Base-by-base conservation (phyloP, 2,329 filamentous ascomycete genomes). In the Aschersonia sp. region DNA sequence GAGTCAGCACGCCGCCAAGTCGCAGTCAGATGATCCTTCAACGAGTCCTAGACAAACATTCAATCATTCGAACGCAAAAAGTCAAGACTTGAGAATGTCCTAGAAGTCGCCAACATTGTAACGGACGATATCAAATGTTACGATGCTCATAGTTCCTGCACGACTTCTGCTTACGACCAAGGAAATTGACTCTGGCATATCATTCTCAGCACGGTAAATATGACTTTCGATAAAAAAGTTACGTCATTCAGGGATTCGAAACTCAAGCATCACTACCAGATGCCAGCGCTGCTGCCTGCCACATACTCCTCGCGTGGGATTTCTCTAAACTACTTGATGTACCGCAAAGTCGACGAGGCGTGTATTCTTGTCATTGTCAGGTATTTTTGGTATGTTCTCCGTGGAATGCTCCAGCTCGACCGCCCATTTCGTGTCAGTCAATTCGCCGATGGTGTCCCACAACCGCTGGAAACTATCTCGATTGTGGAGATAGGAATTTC, bases 401-500 rank as follows among this genome's bases (percentile, higher is more conserved):
- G 56, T 56, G 3, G 54, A 53, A 0, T 52, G 46, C 50, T 71
- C 65, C 46, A 72, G 53, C 45, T 70, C 63, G 1, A 74, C 69
- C 46, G 62, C 60, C 75, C 75, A 78, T 41, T 54, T 56, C 1
- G 73, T 77, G 30, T 62, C 65, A 1, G 74, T 77, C 47, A 69
- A 56, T 32, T 50, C 51, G 6, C 73, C 73, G 30, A 77, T 67
- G 51, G 75, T 69, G 47, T 74, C 64, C 76, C 76, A 80, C 30
- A 80, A 60, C 38, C 55, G 55, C 53, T 72, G 69, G 59, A 77
- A 79, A 48, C 67, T 74, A 5, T 60, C 56, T 35, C 66, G 62
- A 51, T 74, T 66, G 55, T 78, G 74, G 1, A 74, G 58, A 52
- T 69, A 77, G 5, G 63, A 60, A 20, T 59, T 61, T 50, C 53